Evolutionary conservation across 176 grass and related monocot species (phyloP).

Genomic region (Bromus sterilis): DNA sequence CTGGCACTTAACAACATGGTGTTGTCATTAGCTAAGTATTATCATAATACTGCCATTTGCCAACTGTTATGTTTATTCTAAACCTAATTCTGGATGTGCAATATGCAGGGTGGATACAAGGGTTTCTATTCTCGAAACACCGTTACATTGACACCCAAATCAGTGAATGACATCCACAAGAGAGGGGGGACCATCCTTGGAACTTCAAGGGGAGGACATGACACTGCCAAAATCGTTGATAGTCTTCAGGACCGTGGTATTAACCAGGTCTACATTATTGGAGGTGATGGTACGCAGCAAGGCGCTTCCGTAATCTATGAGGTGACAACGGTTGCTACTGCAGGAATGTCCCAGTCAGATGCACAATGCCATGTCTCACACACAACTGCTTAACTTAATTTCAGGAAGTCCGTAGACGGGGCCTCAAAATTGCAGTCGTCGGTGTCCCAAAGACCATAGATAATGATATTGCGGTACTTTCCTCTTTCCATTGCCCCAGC

Average conservation of each 20-base stretch:
- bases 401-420: slow-evolving; percentile 80
- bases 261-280: slow-evolving; percentile 96
- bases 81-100: slow-evolving; percentile 16
- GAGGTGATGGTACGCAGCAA: slow-evolving; percentile 92
- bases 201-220: slow-evolving; percentile 85
- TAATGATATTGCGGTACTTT: slow-evolving; percentile 90
- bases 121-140: slow-evolving; percentile 92
- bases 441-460: slow-evolving; percentile 96
- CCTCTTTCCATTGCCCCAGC: neutral
- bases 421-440: slow-evolving; percentile 76
- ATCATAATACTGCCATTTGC: neutral
- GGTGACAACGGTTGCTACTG: slow-evolving; percentile 21
- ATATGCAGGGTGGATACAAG: slow-evolving; percentile 82
- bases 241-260: slow-evolving; percentile 85
- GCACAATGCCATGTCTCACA: neutral
- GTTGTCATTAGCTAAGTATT: neutral
- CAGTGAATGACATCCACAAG: slow-evolving; percentile 91
- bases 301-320: slow-evolving; percentile 87
- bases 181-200: slow-evolving; percentile 84
- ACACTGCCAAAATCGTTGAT: slow-evolving; percentile 86
- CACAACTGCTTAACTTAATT: slow-evolving; percentile 11
- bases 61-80: neutral
- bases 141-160: slow-evolving; percentile 55
- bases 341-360: neutral
- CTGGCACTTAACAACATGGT: neutral